These are phyloP conservation scores for Halophytophthora polymorphica DNA, from an alignment of 352 stramenopile genomes.

Conservation along the genomic window DNA sequence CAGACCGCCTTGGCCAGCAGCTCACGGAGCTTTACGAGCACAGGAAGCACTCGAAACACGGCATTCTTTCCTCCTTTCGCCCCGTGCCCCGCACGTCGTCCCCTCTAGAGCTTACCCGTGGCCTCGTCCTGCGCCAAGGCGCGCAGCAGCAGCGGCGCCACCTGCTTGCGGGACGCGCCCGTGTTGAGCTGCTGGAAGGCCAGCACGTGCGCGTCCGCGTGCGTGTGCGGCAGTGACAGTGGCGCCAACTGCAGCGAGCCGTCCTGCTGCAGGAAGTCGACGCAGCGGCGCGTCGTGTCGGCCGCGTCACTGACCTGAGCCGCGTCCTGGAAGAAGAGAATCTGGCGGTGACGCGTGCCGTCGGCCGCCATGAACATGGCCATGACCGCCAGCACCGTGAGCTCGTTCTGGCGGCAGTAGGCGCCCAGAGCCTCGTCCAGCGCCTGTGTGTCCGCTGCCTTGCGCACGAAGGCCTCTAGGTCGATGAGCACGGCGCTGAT, in stretches of 20 bases:
- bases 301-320: slow-evolving; percentile 14
- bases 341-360: slow-evolving; percentile 42
- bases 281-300: slow-evolving; percentile 19
- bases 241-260: slow-evolving; percentile 39
- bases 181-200: slow-evolving; percentile 64
- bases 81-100: no score
- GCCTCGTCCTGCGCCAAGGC: slow-evolving; percentile 24
- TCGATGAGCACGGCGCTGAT: slow-evolving; percentile 66
- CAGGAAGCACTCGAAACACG: no score
- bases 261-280: slow-evolving; percentile 34
- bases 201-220: slow-evolving; percentile 25
- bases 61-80: no score
- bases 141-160: slow-evolving; percentile 62
- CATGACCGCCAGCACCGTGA: slow-evolving; percentile 74
- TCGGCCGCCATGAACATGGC: slow-evolving; percentile 49
- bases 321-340: slow-evolving; percentile 57
- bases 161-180: slow-evolving; percentile 68
- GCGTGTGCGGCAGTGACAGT: slow-evolving; percentile 28
- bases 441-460: slow-evolving; percentile 25
- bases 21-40: no score
- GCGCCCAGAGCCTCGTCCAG: slow-evolving; percentile 27
- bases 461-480: slow-evolving; percentile 45
- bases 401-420: slow-evolving; percentile 42
- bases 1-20: no score
- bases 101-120: not conserved